A percentile compares a stretch with the other conserved stretches of the same genome.
These are phyloP conservation scores for Vanderwaltozyma yarrowii DNA, from an alignment of 805 yeast genomes.

Conservation along the genomic window DNA sequence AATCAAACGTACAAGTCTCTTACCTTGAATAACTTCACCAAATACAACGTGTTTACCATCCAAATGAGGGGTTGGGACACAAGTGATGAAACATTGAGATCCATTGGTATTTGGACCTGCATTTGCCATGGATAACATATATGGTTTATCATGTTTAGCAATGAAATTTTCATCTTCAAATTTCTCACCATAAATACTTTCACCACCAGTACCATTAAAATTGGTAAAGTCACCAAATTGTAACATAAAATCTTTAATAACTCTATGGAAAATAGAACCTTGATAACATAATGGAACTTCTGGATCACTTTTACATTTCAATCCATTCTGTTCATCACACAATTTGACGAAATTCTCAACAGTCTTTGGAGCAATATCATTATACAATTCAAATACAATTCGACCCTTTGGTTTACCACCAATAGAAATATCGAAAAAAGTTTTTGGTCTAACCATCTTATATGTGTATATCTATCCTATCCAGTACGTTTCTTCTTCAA, in stretches of 20 bases:
- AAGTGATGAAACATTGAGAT: constrained; percentile 89
- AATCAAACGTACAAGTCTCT: constrained; percentile 64
- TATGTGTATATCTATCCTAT: background rate
- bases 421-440: constrained; percentile 69
- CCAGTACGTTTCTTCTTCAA: too few species aligned
- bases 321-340: constrained; percentile 76
- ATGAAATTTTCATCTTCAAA: constrained; percentile 86
- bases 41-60: constrained; percentile 96
- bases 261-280: constrained; percentile 86
- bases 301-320: constrained; percentile 18
- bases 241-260: constrained; percentile 81
- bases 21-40: constrained; percentile 80
- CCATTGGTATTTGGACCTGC: constrained; percentile 96
- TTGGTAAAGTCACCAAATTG: constrained; percentile 92
- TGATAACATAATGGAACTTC: constrained; percentile 57
- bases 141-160: constrained; percentile 71
- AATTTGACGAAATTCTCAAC: constrained; percentile 83
- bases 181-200: constrained; percentile 72
- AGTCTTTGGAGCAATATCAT: constrained; percentile 74
- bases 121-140: constrained; percentile 90
- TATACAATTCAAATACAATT: constrained; percentile 62
- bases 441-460: constrained; percentile 32
- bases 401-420: constrained; percentile 65
- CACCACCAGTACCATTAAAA: constrained; percentile 70
- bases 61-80: constrained; percentile 86